These are phyloP conservation scores for Thelonectria rubi DNA, from an alignment of 2,329 filamentous ascomycete genomes.

Conservation along the genomic window DNA sequence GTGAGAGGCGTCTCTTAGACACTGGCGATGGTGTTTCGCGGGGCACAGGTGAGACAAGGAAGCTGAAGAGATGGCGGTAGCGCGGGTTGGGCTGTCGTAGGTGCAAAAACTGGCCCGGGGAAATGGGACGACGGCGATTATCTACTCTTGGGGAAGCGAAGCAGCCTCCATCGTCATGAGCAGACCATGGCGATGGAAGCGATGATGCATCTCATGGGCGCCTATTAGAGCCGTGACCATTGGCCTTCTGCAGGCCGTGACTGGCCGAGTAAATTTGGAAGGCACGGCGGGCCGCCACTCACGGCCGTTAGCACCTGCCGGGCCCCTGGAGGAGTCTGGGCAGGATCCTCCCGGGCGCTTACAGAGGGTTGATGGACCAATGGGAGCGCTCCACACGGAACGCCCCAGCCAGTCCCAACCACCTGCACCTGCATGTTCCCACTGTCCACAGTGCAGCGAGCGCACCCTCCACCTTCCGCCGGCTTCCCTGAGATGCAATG, in stretches of 20 bases:
- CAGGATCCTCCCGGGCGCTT: slow-evolving; percentile 38
- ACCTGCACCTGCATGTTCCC: slow-evolving; percentile 13
- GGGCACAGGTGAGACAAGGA: slow-evolving; percentile 22
- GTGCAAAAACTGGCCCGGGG: not conserved
- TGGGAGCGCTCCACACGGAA: slow-evolving; percentile 23
- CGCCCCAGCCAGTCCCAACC: slow-evolving; percentile 2
- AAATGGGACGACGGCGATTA: slow-evolving; percentile 20
- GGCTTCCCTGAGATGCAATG: slow-evolving; percentile 36
- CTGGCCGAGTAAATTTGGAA: slow-evolving; percentile 44
- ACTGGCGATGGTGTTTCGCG: slow-evolving; percentile 36
- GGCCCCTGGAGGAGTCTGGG: slow-evolving; percentile 19
- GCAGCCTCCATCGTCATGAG: slow-evolving; percentile 4
- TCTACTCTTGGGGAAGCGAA: slow-evolving; percentile 8
- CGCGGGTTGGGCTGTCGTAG: too few species aligned
- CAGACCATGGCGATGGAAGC: slow-evolving; percentile 3
- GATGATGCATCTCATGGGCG: slow-evolving; percentile 34
- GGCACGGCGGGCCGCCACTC: slow-evolving; percentile 31
- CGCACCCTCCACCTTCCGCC: not conserved
- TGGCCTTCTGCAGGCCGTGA: slow-evolving; percentile 28
- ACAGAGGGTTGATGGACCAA: slow-evolving; percentile 34
- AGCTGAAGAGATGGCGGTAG: not conserved
- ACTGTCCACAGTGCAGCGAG: slow-evolving; percentile 10
- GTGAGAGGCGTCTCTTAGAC: slow-evolving; percentile 31
- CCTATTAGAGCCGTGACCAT: slow-evolving; percentile 38
- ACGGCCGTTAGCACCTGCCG: slow-evolving; percentile 25